Percentiles rank a stretch among this genome's conserved stretches.
These are phyloP conservation scores for Boletus holoroseus DNA, from an alignment of 1,284 basidiomycete genomes.

Conservation along the genomic window DNA sequence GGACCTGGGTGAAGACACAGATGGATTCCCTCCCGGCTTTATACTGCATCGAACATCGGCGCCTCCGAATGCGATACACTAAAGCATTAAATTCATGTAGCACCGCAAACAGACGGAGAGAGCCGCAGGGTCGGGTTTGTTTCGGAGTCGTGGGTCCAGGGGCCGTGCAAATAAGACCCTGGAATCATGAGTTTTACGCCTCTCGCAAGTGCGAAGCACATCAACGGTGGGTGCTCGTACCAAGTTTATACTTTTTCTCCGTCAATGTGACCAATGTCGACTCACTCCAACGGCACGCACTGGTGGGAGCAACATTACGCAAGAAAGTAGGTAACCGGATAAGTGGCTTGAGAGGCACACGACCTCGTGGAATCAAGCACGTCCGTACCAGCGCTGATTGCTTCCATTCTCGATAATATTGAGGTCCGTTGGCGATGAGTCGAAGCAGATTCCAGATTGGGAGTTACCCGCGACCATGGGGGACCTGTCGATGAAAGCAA, in stretches of 20 bases:
- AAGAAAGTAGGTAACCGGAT: conserved; percentile 8
- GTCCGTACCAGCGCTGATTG: conserved; percentile 1
- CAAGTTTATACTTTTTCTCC: conserved; percentile 9
- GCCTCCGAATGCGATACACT: conserved; percentile 6
- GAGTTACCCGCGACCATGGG: neutral
- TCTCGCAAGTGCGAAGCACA: conserved; percentile 15
- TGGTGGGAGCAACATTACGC: conserved; percentile 21
- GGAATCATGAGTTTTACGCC: conserved; percentile 13
- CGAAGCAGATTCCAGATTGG: conserved; percentile 13
- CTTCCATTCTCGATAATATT: conserved; percentile 26
- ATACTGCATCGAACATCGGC: conserved; percentile 14
- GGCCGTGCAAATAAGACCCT: conserved; percentile 21
- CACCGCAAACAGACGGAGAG: conserved; percentile 12
- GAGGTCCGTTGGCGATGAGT: conserved; percentile 10
- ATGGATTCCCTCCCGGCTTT: conserved; percentile 15
- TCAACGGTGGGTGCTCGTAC: conserved; percentile 6
- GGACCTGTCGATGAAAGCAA: conserved; percentile 2
- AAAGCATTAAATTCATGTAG: conserved; percentile 6
- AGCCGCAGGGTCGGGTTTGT: conserved; percentile 6
- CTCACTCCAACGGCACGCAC: conserved; percentile 5
- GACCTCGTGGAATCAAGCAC: conserved; percentile 23
- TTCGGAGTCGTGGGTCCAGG: conserved; percentile 19
- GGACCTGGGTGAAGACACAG: neutral
- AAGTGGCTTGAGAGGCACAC: conserved; percentile 7
- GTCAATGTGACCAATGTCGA: conserved; percentile 4